Conservation (phyloP, 805 yeast genomes). For the Metschnikowia vanudenii region DNA sequence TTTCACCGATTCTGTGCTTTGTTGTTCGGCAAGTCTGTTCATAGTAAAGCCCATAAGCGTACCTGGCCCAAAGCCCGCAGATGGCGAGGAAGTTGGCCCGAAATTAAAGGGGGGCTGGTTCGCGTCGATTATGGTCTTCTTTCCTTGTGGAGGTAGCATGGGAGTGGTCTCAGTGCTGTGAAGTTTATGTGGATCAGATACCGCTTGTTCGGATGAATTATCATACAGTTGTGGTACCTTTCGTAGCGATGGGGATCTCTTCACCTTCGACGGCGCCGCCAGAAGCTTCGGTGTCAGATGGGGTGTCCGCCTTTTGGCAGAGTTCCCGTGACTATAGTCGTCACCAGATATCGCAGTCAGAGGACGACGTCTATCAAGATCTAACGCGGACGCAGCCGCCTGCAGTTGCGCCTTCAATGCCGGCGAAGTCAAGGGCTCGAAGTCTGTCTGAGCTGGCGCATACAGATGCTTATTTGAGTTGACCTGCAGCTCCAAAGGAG, state of each 20-base stretch:
- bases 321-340: slow-evolving; percentile 18
- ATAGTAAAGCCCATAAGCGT: slow-evolving; percentile 46
- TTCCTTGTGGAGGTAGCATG: slow-evolving; percentile 41
- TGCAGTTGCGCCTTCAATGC: slow-evolving; percentile 51
- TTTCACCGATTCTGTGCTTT: slow-evolving; percentile 3
- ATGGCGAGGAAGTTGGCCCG: slow-evolving; percentile 4
- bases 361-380: slow-evolving; percentile 31
- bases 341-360: slow-evolving; percentile 33
- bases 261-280: slow-evolving; percentile 24
- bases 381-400: not conserved
- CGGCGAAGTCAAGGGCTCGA: slow-evolving; percentile 64
- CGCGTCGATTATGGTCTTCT: slow-evolving; percentile 24
- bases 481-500: slow-evolving; percentile 51
- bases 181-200: not conserved
- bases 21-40: slow-evolving; percentile 43
- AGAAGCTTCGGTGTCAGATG: slow-evolving; percentile 42
- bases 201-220: slow-evolving; percentile 28
- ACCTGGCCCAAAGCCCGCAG: slow-evolving; percentile 25
- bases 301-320: slow-evolving; percentile 41
- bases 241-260: slow-evolving; percentile 36
- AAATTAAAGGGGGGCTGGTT: slow-evolving; percentile 1
- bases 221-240: slow-evolving; percentile 17
- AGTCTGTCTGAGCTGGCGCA: slow-evolving; percentile 24
- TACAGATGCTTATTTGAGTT: slow-evolving; percentile 18
- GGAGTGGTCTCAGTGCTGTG: slow-evolving; percentile 22